phyloP scores from a whole-genome alignment of 139 green algal species.

The Chlamydomonas applanata region DNA sequence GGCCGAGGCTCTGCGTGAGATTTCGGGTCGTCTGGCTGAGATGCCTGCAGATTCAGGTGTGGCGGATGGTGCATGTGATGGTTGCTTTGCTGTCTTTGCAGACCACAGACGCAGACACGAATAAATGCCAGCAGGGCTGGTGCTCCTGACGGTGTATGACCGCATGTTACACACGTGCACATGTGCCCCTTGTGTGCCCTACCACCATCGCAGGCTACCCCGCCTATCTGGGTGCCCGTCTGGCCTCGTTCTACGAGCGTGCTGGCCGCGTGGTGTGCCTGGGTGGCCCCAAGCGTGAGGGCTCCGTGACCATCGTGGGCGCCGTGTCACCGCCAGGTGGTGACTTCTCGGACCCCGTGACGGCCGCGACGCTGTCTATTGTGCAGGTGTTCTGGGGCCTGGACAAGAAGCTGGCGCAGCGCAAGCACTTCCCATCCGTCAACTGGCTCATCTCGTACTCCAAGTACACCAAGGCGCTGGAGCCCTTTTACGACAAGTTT shows the following conservation, averaged over 20 bases:
- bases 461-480: conserved; percentile 97
- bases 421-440: conserved; percentile 99
- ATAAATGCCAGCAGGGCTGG: background rate
- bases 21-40: conserved; percentile 96
- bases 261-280: conserved; percentile 93
- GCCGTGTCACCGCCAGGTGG: conserved; percentile 96
- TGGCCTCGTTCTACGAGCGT: conserved; percentile 99
- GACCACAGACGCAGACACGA: background rate
- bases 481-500: conserved; percentile 96
- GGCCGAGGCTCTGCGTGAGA: conserved; percentile 98
- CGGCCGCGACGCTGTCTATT: conserved; percentile 95
- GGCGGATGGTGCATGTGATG: conserved; percentile 13
- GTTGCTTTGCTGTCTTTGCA: background rate
- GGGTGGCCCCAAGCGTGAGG: conserved; percentile 87
- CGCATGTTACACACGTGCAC: background rate
- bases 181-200: background rate
- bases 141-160: no score
- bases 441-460: conserved; percentile 99
- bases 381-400: conserved; percentile 99
- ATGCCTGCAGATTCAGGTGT: conserved; percentile 94
- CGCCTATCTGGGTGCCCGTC: conserved; percentile 84
- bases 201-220: conserved; percentile 62
- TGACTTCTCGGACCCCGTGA: conserved; percentile 99
- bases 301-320: conserved; percentile 96
- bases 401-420: conserved; percentile 99